Conservation (phyloP, 495 filamentous ascomycete genomes). For the Cenococcum geophilum region DNA sequence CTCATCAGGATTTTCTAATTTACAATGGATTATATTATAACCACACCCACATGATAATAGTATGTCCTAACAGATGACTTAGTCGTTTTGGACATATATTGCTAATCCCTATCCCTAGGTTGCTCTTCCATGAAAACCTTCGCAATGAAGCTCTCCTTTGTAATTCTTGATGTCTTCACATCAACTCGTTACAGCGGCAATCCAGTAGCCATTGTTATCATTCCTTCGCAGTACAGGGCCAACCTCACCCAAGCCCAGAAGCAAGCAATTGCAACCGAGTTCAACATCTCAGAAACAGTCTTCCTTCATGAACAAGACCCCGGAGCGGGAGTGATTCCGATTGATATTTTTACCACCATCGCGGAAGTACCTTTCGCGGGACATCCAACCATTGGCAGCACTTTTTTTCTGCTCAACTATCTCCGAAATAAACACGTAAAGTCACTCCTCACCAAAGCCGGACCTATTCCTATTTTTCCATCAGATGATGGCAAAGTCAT, state of each 20-base stretch:
- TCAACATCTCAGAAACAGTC: slow-evolving; percentile 81
- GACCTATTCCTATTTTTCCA: slow-evolving; percentile 8
- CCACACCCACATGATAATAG: too few species aligned
- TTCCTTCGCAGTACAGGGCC: slow-evolving; percentile 39
- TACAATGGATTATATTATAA: too few species aligned
- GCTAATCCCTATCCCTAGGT: too few species aligned
- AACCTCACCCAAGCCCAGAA: slow-evolving; percentile 49
- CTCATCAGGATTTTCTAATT: too few species aligned
- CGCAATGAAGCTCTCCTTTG: slow-evolving; percentile 36
- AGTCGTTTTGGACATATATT: too few species aligned
- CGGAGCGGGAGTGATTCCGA: slow-evolving; percentile 3
- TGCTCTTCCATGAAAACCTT: not conserved
- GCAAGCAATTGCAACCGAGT: slow-evolving; percentile 64
- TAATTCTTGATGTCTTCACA: slow-evolving; percentile 67
- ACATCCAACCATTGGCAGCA: slow-evolving; percentile 69
- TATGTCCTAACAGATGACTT: too few species aligned
- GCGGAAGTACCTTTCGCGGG: slow-evolving; percentile 68
- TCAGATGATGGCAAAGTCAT: slow-evolving; percentile 32
- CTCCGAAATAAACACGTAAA: not conserved
- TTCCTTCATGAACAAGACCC: slow-evolving; percentile 54
- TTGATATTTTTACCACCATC: slow-evolving; percentile 57
- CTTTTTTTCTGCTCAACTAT: slow-evolving; percentile 43
- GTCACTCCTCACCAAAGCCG: slow-evolving; percentile 11
- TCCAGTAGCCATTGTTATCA: slow-evolving; percentile 57
- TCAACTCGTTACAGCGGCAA: slow-evolving; percentile 53